Evolutionary conservation across 306 rosid species (phyloP), one percentile per base, ranked within the genome.

Genomic region (Inga laurina): DNA sequence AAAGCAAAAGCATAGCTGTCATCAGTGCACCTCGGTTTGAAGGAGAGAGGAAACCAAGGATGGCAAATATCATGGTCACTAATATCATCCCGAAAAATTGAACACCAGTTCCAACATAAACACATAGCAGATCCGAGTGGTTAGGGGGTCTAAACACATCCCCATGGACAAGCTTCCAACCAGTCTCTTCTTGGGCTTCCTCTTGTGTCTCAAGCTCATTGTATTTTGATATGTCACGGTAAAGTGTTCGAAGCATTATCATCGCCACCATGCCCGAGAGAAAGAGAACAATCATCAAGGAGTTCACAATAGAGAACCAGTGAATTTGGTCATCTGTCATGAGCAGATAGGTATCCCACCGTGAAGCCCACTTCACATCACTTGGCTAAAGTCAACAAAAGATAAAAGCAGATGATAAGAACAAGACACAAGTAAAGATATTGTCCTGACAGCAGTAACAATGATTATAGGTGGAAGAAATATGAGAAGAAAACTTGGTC

Each of bases 161-260:
- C 37, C 99, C 99, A 46, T 94, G 99, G 66, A 96, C 99, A 82
- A 96, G 98, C 86, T 96, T 96, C 99, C 99, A 96, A 79, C 99
- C 99, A 7, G 98, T 94, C 90, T 96, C 99, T 85, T 94, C 99
- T 85, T 96, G 99, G 44, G 99, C 99, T 89, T 95, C 99, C 90
- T 95, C 99, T 80, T 91, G 97, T 85, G 99, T 95, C 91, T 95
- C 99, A 78, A 95, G 98, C 80, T 95, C 98, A 75, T 95, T 95
- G 88, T 95, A 95, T 89, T 93, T 95, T 8, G 99, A 94, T 82
- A 95, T 95, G 75, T 95, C 98, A 79, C 99, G 98, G 92, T 91
- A 95, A 57, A 95, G 91, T 37, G 99, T 95, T 35, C 99, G 85
- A n/a, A 95, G 92, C 99, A 95, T 95, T 73, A 95, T 95, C 99